phyloP scores from a whole-genome alignment of 164 flowering plant species.

The Berberis vulgaris region DNA sequence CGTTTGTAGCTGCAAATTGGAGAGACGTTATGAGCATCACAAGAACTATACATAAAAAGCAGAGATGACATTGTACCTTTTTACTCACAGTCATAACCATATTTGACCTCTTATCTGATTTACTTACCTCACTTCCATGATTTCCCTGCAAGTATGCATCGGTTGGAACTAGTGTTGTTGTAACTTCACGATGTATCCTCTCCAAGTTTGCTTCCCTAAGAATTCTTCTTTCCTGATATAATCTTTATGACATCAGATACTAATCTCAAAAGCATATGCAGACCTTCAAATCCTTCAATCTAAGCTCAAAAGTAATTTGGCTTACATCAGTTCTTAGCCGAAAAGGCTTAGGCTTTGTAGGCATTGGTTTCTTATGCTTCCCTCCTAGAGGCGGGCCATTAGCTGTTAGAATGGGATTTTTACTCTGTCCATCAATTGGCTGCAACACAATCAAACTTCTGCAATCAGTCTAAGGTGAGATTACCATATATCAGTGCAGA shows the following conservation, averaged over 20 bases:
- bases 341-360: slow-evolving; percentile 87
- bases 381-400: slow-evolving; percentile 20
- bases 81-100: slow-evolving; percentile 17
- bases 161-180: slow-evolving; percentile 13
- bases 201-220: slow-evolving; percentile 76
- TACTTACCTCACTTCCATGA: slow-evolving; percentile 18
- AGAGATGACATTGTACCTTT: no score
- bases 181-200: slow-evolving; percentile 25
- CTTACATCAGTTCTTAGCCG: slow-evolving; percentile 83
- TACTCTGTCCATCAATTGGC: slow-evolving; percentile 21
- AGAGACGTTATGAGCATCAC: slow-evolving; percentile 2
- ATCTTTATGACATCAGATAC: neutral
- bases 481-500: neutral
- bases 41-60: neutral
- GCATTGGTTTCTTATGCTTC: slow-evolving; percentile 52
- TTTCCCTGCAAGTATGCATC: slow-evolving; percentile 17
- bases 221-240: slow-evolving; percentile 68
- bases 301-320: neutral
- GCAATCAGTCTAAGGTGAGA: neutral
- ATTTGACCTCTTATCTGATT: slow-evolving; percentile 9
- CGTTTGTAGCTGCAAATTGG: slow-evolving; percentile 15
- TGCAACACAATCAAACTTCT: slow-evolving; percentile 13
- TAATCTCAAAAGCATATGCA: neutral
- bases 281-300: neutral
- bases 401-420: slow-evolving; percentile 18